Conservation (phyloP, 768 basidiomycete species). For the Suillus subaureus region DNA sequence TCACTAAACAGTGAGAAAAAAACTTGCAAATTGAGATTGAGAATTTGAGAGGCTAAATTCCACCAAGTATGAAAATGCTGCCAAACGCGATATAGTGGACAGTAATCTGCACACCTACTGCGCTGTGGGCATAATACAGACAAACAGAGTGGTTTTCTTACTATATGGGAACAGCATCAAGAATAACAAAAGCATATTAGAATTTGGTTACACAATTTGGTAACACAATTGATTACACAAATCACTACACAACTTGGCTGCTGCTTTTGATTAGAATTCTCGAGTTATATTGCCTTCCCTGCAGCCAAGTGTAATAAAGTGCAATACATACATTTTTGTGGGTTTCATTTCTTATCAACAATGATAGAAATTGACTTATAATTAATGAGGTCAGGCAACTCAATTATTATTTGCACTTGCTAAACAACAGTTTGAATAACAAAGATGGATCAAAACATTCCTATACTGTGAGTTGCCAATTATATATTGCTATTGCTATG, state of each 20-base stretch:
- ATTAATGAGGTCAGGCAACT: neutral
- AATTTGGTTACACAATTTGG: too few relatives aligned
- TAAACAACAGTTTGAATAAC: too few relatives aligned
- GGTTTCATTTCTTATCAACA: neutral
- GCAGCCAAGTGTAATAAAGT: neutral
- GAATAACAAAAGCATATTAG: too few relatives aligned
- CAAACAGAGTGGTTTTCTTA: constrained; percentile 9
- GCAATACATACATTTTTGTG: neutral
- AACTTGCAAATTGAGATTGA: too few relatives aligned
- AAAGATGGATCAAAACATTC: too few relatives aligned
- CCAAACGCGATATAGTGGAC: constrained; percentile 17
- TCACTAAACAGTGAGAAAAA: too few relatives aligned
- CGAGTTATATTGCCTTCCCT: neutral
- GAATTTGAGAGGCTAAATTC: too few relatives aligned
- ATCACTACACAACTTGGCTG: neutral
- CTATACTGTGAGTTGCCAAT: neutral
- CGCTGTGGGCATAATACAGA: neutral
- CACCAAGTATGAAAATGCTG: neutral
- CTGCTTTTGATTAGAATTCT: neutral
- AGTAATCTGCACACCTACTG: constrained; percentile 12
- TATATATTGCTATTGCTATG: too few relatives aligned
- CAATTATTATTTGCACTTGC: too few relatives aligned
- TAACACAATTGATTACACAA: neutral
- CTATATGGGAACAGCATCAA: too few relatives aligned
- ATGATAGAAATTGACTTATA: neutral